These are phyloP conservation scores for Blastobotrys illinoisensis DNA, from an alignment of 1,139 yeast species.

Conservation along the genomic window DNA sequence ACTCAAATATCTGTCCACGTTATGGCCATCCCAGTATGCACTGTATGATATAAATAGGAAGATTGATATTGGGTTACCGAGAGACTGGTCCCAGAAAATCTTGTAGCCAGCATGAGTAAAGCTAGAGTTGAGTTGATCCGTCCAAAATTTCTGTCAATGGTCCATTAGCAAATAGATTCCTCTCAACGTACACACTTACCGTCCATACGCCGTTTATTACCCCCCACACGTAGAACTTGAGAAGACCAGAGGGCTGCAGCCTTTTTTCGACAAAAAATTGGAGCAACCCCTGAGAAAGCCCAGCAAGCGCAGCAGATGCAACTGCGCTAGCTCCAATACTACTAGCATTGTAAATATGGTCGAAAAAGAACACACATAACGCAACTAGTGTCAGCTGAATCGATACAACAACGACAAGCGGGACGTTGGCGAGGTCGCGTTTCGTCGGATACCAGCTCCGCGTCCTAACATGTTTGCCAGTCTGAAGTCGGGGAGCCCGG, in stretches of 20 bases:
- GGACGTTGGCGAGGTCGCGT: neutral
- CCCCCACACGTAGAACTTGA: slow-evolving; percentile 37
- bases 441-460: neutral
- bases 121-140: slow-evolving; percentile 27
- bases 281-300: slow-evolving; percentile 32
- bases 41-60: slow-evolving; percentile 30
- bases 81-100: slow-evolving; percentile 30
- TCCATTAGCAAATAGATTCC: neutral
- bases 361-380: slow-evolving; percentile 19
- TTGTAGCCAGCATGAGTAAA: slow-evolving; percentile 22
- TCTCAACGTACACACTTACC: slow-evolving; percentile 14
- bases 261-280: slow-evolving; percentile 24
- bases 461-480: neutral
- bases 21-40: slow-evolving; percentile 36
- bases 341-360: slow-evolving; percentile 22
- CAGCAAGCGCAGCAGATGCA: slow-evolving; percentile 30
- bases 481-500: neutral
- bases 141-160: slow-evolving; percentile 30
- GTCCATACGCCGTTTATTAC: slow-evolving; percentile 35
- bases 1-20: slow-evolving; percentile 29
- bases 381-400: slow-evolving; percentile 14
- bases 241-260: slow-evolving; percentile 19
- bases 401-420: slow-evolving; percentile 7
- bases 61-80: slow-evolving; percentile 34
- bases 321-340: slow-evolving; percentile 33